Evolutionary conservation across 2,329 filamentous ascomycete genomes (phyloP), one percentile per base, ranked within the genome.

Genomic region (Aspergillus piperis): DNA sequence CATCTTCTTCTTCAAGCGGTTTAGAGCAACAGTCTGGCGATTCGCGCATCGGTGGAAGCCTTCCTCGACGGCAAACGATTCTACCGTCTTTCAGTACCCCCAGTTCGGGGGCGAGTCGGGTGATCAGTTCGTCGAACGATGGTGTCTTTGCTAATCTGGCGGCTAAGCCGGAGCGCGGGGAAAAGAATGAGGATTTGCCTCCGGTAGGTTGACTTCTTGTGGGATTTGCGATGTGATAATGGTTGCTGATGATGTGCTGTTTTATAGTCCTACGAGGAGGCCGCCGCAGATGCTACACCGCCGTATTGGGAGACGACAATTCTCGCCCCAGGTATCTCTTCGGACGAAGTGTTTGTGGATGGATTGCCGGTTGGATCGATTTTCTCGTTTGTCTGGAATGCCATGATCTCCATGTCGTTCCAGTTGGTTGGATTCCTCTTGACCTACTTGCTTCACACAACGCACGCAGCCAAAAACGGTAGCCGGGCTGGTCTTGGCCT

Each of bases 231-330:
- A 19, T 54, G 17, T 30, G 19, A 8, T 13, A n/a, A 23, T 41
- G 23, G 13, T 25, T 49, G 21, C 41, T 30, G 53, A 55, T 55
- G 3, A 21, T 30, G 39, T 55, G 21, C 53, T 47, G n/a, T 41
- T 36, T 62, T 13, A 15, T 70, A 97, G 91, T 93, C 94, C 38
- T 99, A 99, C 76, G 95, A 99, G 83, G 94, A 98, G 86, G 95
- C 95, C 15, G 95, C 95, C 3, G 94, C 94, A 44, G 95, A 99
- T 76, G 90, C 92, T 23, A 95, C 95, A 51, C 95, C 95, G 1
- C 95, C 95, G 0, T 99, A 99, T 78, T 99, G 95, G 95, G 95
- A 99, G 81, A 99, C 95, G 5, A 98, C 95, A 0, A 97, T 99
- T 66, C 85, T 99, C 54, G 94, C 93, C 0, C 95, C 95, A 0